Evolutionary conservation across 2,329 filamentous ascomycete species (phyloP).

Genomic region (Hypoxylon sp.): DNA sequence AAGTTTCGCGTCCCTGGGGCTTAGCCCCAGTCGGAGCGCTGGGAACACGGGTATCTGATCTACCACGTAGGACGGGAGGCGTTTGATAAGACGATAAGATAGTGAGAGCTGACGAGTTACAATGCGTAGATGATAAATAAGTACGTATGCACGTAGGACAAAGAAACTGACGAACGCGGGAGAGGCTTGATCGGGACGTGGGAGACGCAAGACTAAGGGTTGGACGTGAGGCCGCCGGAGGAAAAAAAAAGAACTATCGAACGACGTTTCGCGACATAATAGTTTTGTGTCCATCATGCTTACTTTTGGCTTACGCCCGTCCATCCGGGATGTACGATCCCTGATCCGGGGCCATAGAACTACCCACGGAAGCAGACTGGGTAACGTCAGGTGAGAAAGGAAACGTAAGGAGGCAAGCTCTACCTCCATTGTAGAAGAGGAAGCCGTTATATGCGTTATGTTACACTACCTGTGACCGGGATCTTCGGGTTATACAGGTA

Average conservation of each 20-base stretch:
- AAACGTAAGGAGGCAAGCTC: constrained; percentile 15
- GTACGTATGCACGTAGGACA: constrained; percentile 13
- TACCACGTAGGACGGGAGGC: background rate
- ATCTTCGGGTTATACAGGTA: constrained; percentile 31
- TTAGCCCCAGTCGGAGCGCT: background rate
- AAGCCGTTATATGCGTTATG: constrained; percentile 21
- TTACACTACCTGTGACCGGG: constrained; percentile 15
- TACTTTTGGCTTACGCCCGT: constrained; percentile 16
- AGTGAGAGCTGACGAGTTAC: constrained; percentile 3
- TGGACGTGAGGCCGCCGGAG: constrained; percentile 20
- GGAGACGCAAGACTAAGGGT: background rate
- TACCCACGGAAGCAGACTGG: background rate
- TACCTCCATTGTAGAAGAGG: constrained; percentile 6
- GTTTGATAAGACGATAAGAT: constrained; percentile 24
- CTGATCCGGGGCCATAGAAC: constrained; percentile 22
- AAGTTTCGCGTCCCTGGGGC: constrained; percentile 15
- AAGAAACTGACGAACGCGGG: constrained; percentile 15
- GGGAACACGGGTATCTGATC: constrained; percentile 7
- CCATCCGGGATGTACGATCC: constrained; percentile 20
- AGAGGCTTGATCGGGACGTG: constrained; percentile 15
- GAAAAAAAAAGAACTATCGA: background rate
- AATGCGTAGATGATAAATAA: constrained; percentile 4
- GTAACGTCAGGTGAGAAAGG: constrained; percentile 13
- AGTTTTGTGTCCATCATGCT: background rate
- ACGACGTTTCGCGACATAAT: constrained; percentile 28